Evolutionary conservation across 129 eudicot genomes (phyloP).

Genomic region (Lonicera japonica): DNA sequence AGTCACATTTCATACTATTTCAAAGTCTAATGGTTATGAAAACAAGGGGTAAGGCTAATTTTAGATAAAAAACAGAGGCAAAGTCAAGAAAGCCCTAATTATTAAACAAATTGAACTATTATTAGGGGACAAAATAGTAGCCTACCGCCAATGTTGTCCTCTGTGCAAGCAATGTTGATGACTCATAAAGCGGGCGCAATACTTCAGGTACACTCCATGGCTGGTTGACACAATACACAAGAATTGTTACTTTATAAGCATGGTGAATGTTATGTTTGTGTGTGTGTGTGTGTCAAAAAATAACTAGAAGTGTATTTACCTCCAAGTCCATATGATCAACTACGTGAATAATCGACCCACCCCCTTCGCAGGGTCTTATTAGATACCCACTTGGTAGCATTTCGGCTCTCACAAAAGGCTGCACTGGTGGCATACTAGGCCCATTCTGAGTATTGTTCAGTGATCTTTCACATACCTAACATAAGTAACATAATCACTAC

Average conservation of each 20-base stretch:
- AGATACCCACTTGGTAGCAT: slow-evolving; percentile 83
- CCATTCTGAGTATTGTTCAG: slow-evolving; percentile 88
- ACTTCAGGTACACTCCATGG: slow-evolving; percentile 91
- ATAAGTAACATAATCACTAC: slow-evolving; percentile 3
- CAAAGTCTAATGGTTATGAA: no score
- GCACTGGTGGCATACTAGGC: slow-evolving; percentile 85
- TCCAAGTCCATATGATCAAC: slow-evolving; percentile 93
- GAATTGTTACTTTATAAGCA: slow-evolving; percentile 1
- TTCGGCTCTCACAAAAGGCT: slow-evolving; percentile 77
- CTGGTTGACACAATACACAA: slow-evolving; percentile 22
- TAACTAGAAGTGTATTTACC: slow-evolving; percentile 23
- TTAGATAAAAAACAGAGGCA: no score
- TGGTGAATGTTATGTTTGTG: not conserved
- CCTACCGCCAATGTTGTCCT: slow-evolving; percentile 75
- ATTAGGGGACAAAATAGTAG: not conserved
- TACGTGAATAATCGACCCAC: slow-evolving; percentile 82
- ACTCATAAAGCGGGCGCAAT: slow-evolving; percentile 80
- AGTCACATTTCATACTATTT: no score
- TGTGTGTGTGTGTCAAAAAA: not conserved
- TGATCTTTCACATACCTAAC: slow-evolving; percentile 77
- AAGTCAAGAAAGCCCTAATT: no score
- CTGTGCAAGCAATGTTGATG: slow-evolving; percentile 82
- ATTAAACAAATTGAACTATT: no score
- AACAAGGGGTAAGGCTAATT: no score
- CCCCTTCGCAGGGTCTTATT: slow-evolving; percentile 92